phyloP scores from a whole-genome alignment of 805 yeast species.

The Nakazawaea wyomingensis region DNA sequence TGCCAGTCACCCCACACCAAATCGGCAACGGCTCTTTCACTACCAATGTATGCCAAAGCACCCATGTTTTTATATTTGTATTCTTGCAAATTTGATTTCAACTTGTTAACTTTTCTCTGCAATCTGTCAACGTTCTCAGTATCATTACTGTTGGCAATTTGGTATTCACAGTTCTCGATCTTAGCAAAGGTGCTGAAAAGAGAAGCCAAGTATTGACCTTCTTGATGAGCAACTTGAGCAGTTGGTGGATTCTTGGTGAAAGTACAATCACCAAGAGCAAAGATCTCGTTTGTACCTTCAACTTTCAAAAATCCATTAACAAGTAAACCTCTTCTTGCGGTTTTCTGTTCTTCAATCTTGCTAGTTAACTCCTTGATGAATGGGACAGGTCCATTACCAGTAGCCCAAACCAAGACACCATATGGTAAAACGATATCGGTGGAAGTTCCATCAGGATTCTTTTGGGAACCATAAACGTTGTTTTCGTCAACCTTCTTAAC shows the following conservation, averaged over 20 bases:
- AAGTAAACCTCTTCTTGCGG: conserved; percentile 86
- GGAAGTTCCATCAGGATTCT: conserved; percentile 61
- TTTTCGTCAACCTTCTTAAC: conserved; percentile 78
- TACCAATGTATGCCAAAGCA: conserved; percentile 89
- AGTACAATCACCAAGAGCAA: conserved; percentile 93
- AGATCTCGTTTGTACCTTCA: conserved; percentile 76
- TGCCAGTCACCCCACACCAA: conserved; percentile 75
- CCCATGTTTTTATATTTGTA: conserved; percentile 88
- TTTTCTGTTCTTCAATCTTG: conserved; percentile 69
- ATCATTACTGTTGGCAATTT: conserved; percentile 27
- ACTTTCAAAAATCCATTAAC: conserved; percentile 79
- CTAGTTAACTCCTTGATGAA: conserved; percentile 62
- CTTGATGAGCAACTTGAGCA: conserved; percentile 96
- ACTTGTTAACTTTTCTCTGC: conserved; percentile 38
- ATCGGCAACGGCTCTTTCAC: conserved; percentile 92
- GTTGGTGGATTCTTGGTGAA: conserved; percentile 90
- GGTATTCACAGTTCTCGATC: conserved; percentile 51
- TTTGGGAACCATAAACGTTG: conserved; percentile 64
- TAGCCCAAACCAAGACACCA: conserved; percentile 95
- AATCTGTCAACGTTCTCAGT: conserved; percentile 35
- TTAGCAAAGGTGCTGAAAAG: conserved; percentile 62
- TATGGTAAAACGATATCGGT: conserved; percentile 64
- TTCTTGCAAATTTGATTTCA: conserved; percentile 41
- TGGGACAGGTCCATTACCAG: conserved; percentile 89
- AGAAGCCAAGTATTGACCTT: conserved; percentile 76